Conservation (phyloP, 129 eudicot genomes). For the Saussurea involucrata region DNA sequence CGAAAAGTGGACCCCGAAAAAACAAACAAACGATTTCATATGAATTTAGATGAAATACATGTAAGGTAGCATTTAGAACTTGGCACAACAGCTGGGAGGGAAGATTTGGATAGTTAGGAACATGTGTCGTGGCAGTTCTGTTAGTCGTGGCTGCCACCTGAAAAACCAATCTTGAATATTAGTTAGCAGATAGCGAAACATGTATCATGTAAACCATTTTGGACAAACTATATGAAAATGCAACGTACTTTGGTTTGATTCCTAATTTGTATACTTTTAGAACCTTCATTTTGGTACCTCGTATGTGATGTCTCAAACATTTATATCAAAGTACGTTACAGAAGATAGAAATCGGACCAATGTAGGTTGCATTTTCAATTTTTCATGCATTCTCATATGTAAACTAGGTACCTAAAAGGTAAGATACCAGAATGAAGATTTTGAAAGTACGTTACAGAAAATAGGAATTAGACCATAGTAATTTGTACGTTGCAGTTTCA, state of each 20-base stretch:
- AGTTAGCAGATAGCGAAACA: neutral
- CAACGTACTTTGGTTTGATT: neutral
- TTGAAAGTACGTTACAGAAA: too few relatives aligned
- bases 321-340: neutral
- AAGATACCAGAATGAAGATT: too few relatives aligned
- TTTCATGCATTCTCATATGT: too few relatives aligned
- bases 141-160: constrained; percentile 88
- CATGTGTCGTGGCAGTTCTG: constrained; percentile 60
- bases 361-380: too few relatives aligned
- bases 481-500: too few relatives aligned
- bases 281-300: neutral
- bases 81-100: constrained; percentile 77
- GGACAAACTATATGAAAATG: neutral
- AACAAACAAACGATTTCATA: neutral
- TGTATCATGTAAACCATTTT: neutral
- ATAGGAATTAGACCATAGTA: too few relatives aligned
- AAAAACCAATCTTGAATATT: neutral
- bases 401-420: too few relatives aligned
- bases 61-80: constrained; percentile 75
- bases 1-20: neutral
- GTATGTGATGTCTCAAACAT: neutral
- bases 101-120: constrained; percentile 80
- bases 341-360: neutral
- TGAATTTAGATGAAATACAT: constrained; percentile 38
- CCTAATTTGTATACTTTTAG: too few relatives aligned